These are phyloP conservation scores for Ambrosia trifida DNA, from an alignment of 129 eudicot genomes.

Conservation along the genomic window DNA sequence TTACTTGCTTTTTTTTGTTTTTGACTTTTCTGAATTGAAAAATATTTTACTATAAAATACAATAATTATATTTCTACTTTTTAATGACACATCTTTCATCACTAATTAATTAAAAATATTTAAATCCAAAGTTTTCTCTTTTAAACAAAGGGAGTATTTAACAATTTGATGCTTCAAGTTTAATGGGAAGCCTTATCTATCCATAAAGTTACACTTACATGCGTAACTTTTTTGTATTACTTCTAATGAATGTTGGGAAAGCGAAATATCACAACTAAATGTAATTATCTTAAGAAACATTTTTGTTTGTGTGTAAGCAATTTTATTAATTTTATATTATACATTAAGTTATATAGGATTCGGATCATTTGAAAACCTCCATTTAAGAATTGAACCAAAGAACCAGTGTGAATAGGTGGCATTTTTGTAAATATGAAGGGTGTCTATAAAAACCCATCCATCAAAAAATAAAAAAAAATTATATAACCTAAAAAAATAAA, in stretches of 20 bases:
- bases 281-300: not conserved
- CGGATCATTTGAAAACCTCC: too few species aligned
- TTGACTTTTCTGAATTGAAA: too few species aligned
- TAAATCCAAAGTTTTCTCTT: not conserved
- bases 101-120: not conserved
- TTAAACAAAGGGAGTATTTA: slow-evolving; percentile 9
- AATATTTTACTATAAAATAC: too few species aligned
- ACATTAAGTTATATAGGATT: not conserved
- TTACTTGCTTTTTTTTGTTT: too few species aligned
- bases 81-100: not conserved
- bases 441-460: too few species aligned
- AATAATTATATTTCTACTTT: not conserved
- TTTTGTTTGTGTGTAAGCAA: not conserved
- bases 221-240: slow-evolving; percentile 21
- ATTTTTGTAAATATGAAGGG: too few species aligned
- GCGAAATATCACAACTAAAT: not conserved
- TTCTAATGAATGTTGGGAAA: not conserved
- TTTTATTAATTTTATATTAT: not conserved
- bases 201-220: slow-evolving; percentile 28
- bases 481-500: too few species aligned
- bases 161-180: slow-evolving; percentile 23
- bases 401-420: too few species aligned
- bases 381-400: too few species aligned
- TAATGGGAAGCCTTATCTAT: slow-evolving; percentile 21
- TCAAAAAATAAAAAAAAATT: too few species aligned